These are phyloP conservation scores for Scytalidium sp. DNA, from an alignment of 2,329 filamentous ascomycete genomes.

Conservation along the genomic window DNA sequence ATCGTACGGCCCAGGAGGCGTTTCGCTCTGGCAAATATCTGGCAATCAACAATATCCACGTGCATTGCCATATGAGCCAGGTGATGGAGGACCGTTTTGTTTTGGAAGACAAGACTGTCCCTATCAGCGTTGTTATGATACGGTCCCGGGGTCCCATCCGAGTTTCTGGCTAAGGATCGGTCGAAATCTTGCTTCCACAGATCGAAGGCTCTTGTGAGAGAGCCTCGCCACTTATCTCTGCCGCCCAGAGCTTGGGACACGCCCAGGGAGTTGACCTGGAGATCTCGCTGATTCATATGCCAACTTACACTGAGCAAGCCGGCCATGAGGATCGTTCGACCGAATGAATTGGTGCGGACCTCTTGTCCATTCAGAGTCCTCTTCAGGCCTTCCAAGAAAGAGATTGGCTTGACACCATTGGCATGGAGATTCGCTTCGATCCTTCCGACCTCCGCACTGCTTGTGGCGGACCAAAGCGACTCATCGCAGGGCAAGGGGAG, in stretches of 20 bases:
- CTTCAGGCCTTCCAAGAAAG: slow-evolving; percentile 89
- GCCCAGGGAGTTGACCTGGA: slow-evolving; percentile 84
- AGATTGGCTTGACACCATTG: slow-evolving; percentile 78
- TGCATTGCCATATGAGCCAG: slow-evolving; percentile 98
- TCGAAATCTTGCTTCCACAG: slow-evolving; percentile 94
- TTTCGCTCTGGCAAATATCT: slow-evolving; percentile 89
- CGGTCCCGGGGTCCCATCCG: slow-evolving; percentile 49
- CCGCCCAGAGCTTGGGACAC: slow-evolving; percentile 78
- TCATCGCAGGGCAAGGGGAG: slow-evolving; percentile 91
- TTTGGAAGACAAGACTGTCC: slow-evolving; percentile 73
- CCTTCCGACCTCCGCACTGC: slow-evolving; percentile 78
- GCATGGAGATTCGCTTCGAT: slow-evolving; percentile 78
- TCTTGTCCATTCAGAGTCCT: slow-evolving; percentile 80
- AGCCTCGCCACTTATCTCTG: slow-evolving; percentile 85
- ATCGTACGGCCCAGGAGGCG: slow-evolving; percentile 83
- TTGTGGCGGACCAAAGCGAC: slow-evolving; percentile 85
- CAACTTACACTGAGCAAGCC: slow-evolving; percentile 90
- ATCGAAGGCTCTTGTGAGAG: slow-evolving; percentile 84
- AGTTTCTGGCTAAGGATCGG: slow-evolving; percentile 62
- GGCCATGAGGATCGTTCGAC: slow-evolving; percentile 89
- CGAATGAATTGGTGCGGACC: slow-evolving; percentile 90
- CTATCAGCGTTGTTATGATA: slow-evolving; percentile 51
- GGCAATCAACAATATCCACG: slow-evolving; percentile 94
- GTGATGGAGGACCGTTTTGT: slow-evolving; percentile 84
- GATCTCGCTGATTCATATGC: slow-evolving; percentile 96